phyloP scores from a whole-genome alignment of 1,139 yeast species.

The Yamadazyma trypodendri region DNA sequence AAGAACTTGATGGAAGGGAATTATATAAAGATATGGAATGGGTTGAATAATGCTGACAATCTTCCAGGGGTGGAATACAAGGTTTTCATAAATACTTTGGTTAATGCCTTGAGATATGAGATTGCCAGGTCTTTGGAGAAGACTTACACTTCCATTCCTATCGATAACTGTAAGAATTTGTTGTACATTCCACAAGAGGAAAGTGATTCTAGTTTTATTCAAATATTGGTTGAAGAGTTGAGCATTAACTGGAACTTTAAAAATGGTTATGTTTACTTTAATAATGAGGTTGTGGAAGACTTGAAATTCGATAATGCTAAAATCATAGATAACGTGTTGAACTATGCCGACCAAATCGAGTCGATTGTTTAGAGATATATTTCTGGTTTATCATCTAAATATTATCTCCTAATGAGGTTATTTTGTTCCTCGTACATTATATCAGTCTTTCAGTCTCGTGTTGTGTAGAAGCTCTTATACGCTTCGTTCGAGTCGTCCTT shows the following conservation, averaged over 20 bases:
- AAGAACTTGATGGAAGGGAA: constrained; percentile 96
- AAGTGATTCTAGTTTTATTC: constrained; percentile 57
- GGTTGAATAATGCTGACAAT: constrained; percentile 54
- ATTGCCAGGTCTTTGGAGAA: constrained; percentile 85
- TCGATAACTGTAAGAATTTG: constrained; percentile 79
- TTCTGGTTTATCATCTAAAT: background rate
- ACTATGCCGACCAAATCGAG: constrained; percentile 84
- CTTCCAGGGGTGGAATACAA: constrained; percentile 59
- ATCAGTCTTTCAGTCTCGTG: constrained; percentile 45
- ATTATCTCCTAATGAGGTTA: too few relatives aligned
- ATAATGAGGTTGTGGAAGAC: constrained; percentile 29
- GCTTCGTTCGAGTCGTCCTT: constrained; percentile 79
- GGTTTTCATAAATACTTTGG: constrained; percentile 62
- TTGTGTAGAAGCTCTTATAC: constrained; percentile 76
- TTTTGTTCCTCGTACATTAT: too few relatives aligned
- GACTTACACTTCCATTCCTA: constrained; percentile 74
- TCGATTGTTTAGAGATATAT: constrained; percentile 57
- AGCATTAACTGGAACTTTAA: constrained; percentile 60
- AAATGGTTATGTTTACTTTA: constrained; percentile 61
- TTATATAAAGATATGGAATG: constrained; percentile 87
- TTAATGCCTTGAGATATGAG: constrained; percentile 76
- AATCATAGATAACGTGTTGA: constrained; percentile 63
- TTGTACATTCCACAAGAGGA: constrained; percentile 68
- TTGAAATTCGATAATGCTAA: constrained; percentile 21
- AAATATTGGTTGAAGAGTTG: constrained; percentile 53